Evolutionary conservation across 441 rosid genomes (phyloP).

Genomic region (Erysimum pusillum): DNA sequence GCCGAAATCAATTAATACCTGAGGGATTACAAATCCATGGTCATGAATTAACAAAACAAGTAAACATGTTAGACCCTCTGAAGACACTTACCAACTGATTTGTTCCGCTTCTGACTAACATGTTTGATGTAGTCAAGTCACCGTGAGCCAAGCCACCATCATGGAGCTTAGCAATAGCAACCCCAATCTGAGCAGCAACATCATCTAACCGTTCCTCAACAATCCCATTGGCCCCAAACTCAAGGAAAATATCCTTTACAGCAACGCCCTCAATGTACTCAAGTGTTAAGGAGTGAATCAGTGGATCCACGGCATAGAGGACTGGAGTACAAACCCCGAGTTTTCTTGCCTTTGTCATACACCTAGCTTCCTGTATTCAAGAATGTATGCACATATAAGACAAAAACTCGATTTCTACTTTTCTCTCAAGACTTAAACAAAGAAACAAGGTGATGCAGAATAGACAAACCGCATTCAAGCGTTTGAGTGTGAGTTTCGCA

Average conservation of each 20-base stretch:
- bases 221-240: conserved; percentile 70
- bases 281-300: conserved; percentile 72
- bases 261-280: conserved; percentile 82
- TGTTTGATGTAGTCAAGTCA: conserved; percentile 94
- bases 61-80: conserved; percentile 55
- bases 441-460: conserved; percentile 24
- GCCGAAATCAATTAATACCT: conserved; percentile 97
- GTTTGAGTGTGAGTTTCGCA: conserved; percentile 81
- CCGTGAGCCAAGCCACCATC: conserved; percentile 98
- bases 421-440: background rate
- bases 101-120: conserved; percentile 69
- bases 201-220: conserved; percentile 70
- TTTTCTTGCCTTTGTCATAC: conserved; percentile 92
- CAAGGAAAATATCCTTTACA: conserved; percentile 75
- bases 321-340: conserved; percentile 85
- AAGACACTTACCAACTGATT: conserved; percentile 61
- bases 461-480: conserved; percentile 84
- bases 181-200: conserved; percentile 84
- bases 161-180: conserved; percentile 84
- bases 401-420: background rate
- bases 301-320: conserved; percentile 77
- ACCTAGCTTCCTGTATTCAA: conserved; percentile 79
- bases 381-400: conserved; percentile 1
- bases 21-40: conserved; percentile 18
- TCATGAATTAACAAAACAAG: conserved; percentile 28